Evolutionary conservation across 805 yeast species (phyloP), one percentile per base, ranked within the genome.

Genomic region (Torulaspora gathmanii): DNA sequence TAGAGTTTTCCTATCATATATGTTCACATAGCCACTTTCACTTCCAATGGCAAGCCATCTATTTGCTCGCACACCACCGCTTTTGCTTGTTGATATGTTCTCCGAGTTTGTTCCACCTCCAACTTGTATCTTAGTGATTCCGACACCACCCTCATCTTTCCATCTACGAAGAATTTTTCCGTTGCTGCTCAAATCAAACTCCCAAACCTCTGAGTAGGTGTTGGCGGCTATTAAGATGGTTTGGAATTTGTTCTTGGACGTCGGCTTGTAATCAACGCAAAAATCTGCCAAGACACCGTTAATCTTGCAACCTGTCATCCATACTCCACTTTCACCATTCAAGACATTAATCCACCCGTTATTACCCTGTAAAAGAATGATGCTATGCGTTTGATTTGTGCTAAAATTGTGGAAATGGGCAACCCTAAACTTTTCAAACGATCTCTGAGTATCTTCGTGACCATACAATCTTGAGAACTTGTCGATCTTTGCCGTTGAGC

Each of bases 401-500:
- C 42, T 33, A 27, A 49, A 44, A 25, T 56, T 56, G 38, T 57
- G 55, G 35, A 51, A 55, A 45, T 65, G 83, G 19, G 93, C 85
- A 13, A 86, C 49, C 60, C 81, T 80, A 68, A 93, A 91, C 56
- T 83, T 76, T 64, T 93, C 99, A 74, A 89, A 87, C 8, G 95
- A 82, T 54, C 78, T 77, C 70, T 91, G 98, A 28, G 83, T 79
- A 28, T 75, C 70, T 60, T 87, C 96, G 59, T 90, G 95, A 3
- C 99, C 99, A 63, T 90, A 91, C 74, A 91, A 68, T 65, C 96
- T 79, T 43, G 86, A 79, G 33, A 93, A 80, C 67, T 90, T 93
- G 53, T 89, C 95, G 35, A 89, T 79, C 15, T 71, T 73, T 1
- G 67, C 61, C 16, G 52, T 44, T n/a, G 51, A 38, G 5, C 53